Conservation (phyloP, 1,284 basidiomycete species). For the Ceratobasidium theobromae region DNA sequence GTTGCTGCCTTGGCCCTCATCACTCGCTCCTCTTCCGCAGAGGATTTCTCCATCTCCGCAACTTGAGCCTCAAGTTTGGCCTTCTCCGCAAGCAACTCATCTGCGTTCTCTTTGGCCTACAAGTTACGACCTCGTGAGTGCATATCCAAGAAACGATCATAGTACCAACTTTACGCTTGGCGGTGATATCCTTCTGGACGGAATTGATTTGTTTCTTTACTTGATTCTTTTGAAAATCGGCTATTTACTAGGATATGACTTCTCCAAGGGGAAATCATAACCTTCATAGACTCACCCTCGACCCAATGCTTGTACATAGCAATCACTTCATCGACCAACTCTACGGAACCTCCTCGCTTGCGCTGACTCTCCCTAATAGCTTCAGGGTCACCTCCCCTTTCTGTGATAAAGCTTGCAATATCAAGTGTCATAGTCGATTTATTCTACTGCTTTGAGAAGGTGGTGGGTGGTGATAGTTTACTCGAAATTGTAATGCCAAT, state of each 20-base stretch:
- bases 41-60: slow-evolving; percentile 71
- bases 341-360: slow-evolving; percentile 85
- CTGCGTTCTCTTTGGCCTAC: slow-evolving; percentile 87
- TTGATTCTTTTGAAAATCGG: slow-evolving; percentile 81
- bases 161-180: slow-evolving; percentile 80
- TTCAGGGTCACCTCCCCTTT: slow-evolving; percentile 93
- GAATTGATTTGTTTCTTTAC: slow-evolving; percentile 84
- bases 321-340: slow-evolving; percentile 92
- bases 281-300: slow-evolving; percentile 63
- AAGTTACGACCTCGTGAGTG: slow-evolving; percentile 20
- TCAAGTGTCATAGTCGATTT: slow-evolving; percentile 64
- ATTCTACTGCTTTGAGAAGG: too few relatives aligned
- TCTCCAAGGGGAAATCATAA: background rate
- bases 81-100: slow-evolving; percentile 81
- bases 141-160: background rate
- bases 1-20: slow-evolving; percentile 80
- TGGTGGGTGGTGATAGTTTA: too few relatives aligned
- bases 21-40: slow-evolving; percentile 72
- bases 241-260: slow-evolving; percentile 47
- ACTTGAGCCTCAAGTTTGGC: slow-evolving; percentile 77
- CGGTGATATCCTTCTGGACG: slow-evolving; percentile 90
- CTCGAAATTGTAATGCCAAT: slow-evolving; percentile 4
- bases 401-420: slow-evolving; percentile 74
- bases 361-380: slow-evolving; percentile 90
- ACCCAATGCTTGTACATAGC: slow-evolving; percentile 92